phyloP scores from a whole-genome alignment of 768 basidiomycete genomes.

The Panaeolus papilionaceus region DNA sequence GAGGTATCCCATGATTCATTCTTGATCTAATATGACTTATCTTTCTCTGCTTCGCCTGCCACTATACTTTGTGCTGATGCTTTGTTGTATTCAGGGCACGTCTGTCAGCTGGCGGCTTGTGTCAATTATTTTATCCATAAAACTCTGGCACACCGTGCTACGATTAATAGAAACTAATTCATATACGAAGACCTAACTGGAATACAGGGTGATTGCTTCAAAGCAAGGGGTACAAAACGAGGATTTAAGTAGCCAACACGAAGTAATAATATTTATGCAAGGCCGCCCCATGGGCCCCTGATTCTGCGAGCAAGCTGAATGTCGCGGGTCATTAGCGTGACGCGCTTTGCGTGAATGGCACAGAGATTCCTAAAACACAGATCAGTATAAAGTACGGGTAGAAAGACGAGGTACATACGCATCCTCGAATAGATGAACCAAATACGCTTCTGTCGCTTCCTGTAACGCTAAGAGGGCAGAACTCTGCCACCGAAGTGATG shows the following conservation, averaged over 20 bases:
- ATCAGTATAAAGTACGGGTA: slow-evolving; percentile 17
- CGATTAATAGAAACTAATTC: slow-evolving; percentile 23
- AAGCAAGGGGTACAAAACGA: slow-evolving; percentile 17
- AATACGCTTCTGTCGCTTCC: slow-evolving; percentile 94
- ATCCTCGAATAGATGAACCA: slow-evolving; percentile 98
- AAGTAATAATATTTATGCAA: slow-evolving; percentile 46
- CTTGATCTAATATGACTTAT: slow-evolving; percentile 95
- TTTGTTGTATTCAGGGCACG: background rate
- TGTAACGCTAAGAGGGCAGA: slow-evolving; percentile 94
- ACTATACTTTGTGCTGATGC: background rate
- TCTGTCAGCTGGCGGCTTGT: background rate
- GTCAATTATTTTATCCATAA: slow-evolving; percentile 12
- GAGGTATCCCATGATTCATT: slow-evolving; percentile 63
- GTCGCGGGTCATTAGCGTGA: slow-evolving; percentile 97
- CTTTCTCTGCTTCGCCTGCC: slow-evolving; percentile 10
- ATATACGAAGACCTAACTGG: slow-evolving; percentile 14
- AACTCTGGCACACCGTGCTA: background rate
- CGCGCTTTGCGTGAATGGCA: slow-evolving; percentile 96
- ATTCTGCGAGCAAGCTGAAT: slow-evolving; percentile 96
- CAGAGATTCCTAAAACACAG: slow-evolving; percentile 79
- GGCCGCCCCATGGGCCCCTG: slow-evolving; percentile 87
- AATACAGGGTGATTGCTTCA: slow-evolving; percentile 13
- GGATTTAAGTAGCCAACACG: background rate
- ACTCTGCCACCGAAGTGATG: slow-evolving; percentile 89
- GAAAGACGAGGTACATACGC: slow-evolving; percentile 69